Conservation (phyloP, 805 yeast species). For the Pichia phayaonensis region DNA sequence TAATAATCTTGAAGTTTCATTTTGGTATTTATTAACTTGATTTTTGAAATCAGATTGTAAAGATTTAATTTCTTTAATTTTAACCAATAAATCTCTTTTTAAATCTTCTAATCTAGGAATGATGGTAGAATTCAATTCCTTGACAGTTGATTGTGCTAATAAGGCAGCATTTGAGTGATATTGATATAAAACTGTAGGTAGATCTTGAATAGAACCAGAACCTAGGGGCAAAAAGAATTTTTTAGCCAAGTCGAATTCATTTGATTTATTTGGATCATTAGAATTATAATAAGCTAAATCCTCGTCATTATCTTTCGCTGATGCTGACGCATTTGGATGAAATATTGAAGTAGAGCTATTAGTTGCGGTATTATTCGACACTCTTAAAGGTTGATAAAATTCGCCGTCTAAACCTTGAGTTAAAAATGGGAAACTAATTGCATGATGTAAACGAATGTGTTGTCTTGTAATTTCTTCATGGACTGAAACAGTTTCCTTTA, state of each 20-base stretch:
- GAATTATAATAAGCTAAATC: slow-evolving; percentile 11
- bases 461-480: slow-evolving; percentile 87
- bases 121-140: slow-evolving; percentile 52
- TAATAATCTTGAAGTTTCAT: slow-evolving; percentile 53
- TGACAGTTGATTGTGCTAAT: slow-evolving; percentile 49
- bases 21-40: slow-evolving; percentile 60
- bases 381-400: slow-evolving; percentile 30
- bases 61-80: slow-evolving; percentile 80
- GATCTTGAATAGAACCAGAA: slow-evolving; percentile 72
- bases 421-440: slow-evolving; percentile 51
- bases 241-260: slow-evolving; percentile 30
- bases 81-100: slow-evolving; percentile 68
- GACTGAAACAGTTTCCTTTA: slow-evolving; percentile 72
- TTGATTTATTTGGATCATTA: slow-evolving; percentile 18
- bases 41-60: slow-evolving; percentile 81
- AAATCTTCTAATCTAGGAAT: slow-evolving; percentile 63
- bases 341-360: slow-evolving; percentile 6
- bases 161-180: slow-evolving; percentile 52
- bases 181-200: slow-evolving; percentile 56
- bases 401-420: slow-evolving; percentile 36
- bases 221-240: slow-evolving; percentile 71
- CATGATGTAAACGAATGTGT: slow-evolving; percentile 72
- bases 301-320: slow-evolving; percentile 4
- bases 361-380: slow-evolving; percentile 11
- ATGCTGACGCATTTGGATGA: slow-evolving; percentile 1